Base-by-base conservation (phyloP, 805 yeast genomes). In the Pichia nakasei region DNA sequence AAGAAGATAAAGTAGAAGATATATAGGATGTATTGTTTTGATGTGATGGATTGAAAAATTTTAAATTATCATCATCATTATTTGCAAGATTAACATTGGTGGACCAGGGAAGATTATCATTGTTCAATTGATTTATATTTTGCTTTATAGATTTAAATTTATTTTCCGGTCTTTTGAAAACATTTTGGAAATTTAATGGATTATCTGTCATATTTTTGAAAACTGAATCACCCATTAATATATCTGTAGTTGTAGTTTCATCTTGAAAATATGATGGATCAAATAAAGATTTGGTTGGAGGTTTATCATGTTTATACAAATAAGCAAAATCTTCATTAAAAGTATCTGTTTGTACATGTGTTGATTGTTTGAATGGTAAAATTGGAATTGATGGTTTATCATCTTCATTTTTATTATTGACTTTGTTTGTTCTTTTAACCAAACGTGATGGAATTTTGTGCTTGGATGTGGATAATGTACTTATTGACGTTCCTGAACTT, bases 271-370 rank as follows among this genome's bases (percentile, higher is more conserved):
- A 41, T 34, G 55, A 66, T 44, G 73, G 62, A 50, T 76, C 82
- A 48, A 67, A 70, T 22, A 76, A 61, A 4, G 80, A 74, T 46
- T 69, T 59, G 6, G 66, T 55, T 1, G 81, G 82, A 11, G 80
- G 80, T 32, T 65, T 71, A 38, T 61, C 52, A 15, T 46, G 48
- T 20, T 38, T 72, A 63, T 11, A 42, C 9, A 55, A 45, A 22
- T 49, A 40, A 1, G 49, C 39, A 15, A 50, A 50, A 21, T 53
- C 59, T 22, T 52, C 52, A 22, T 42, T 48, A 13, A 42, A 39
- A 2, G 45, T 52, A 37, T 53, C 36, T n/a, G 39, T 35, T 37
- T 51, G 52, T 21, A 52, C 37, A 34, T 54, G 59, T 18, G 50
- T 50, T 20, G 45, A 48, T 3, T 56, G 42, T 37, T 53, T 50